Evolutionary conservation across 306 rosid genomes (phyloP).

Genomic region (Medicago ruthenica): DNA sequence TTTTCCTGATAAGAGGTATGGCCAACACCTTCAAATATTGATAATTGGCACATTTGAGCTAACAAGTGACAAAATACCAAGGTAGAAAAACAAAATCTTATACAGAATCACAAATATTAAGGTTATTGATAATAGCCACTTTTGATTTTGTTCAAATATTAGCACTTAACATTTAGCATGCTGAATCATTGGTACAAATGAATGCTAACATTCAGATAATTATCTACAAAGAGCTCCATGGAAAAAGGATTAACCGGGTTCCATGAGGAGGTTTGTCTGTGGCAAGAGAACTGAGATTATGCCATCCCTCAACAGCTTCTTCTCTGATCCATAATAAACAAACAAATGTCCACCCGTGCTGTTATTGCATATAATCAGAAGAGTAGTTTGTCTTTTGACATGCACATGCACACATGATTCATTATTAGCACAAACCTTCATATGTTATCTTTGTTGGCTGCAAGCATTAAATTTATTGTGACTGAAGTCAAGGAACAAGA

Average conservation of each 20-base stretch:
- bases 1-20: constrained; percentile 67
- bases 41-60: constrained; percentile 33
- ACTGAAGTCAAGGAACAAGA: no score
- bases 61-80: constrained; percentile 26
- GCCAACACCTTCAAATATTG: constrained; percentile 43
- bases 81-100: constrained; percentile 32
- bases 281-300: no score
- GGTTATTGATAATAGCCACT: constrained; percentile 11
- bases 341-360: no score
- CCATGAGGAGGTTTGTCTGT: no score
- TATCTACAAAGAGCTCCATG: constrained; percentile 11
- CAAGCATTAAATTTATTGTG: no score
- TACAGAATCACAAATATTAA: constrained; percentile 22
- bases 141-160: constrained; percentile 18
- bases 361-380: constrained; percentile 33
- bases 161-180: constrained; percentile 24
- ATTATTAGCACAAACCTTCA: constrained; percentile 65
- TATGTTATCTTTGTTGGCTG: no score
- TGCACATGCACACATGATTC: not conserved
- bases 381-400: constrained; percentile 7
- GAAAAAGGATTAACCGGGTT: not conserved
- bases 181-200: constrained; percentile 15
- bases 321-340: no score
- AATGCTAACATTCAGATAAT: constrained; percentile 12
- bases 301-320: no score